Evolutionary conservation across 1,139 yeast genomes (phyloP), one percentile per base, ranked within the genome.

Genomic region (Hemisphaericaspora xylofermentans): DNA sequence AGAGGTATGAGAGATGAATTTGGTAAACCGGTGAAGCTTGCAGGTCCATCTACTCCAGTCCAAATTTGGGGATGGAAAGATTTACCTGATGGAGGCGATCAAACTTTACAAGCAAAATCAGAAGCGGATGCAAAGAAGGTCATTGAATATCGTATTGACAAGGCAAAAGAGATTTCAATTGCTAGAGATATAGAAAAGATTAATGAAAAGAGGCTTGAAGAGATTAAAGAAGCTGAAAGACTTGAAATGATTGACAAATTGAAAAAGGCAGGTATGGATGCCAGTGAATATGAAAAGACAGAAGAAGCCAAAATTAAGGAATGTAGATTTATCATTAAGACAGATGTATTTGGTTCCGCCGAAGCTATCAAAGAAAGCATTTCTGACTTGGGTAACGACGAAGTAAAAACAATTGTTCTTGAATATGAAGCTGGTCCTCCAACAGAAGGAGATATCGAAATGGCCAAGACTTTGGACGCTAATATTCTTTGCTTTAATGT

Each of bases 51-150:
- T 0, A 83, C 87, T 2, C 97, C 98, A 0, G 95, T 88, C 1
- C 95, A 89, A 54, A 74, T 93, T 5, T 77, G 89, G 63, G 98
- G 99, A 0, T 93, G 98, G 98, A 89, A 87, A 56, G 93, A 83
- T 31, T 66, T 89, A 35, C 98, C 98, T 0, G 87, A 80, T 39
- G 94, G 96, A 16, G 99, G 99, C 2, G 96, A 89, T 49, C 81
- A 80, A 50, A 81, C 87, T 1, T 60, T 93, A 6, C 85, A 88
- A 57, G 95, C 95, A 7, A 75, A 76, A 44, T 77, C 68, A 50
- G 98, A 91, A 57, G 72, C 76, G 24, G 61, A 71, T 33, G 96
- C 96, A 10, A 91, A 88, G 53, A 81, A 80, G 51, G 95, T 85
- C 6, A 73, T 83, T 14, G 74, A 74, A 8, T 84, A 84, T 54